Conservation (phyloP, 441 rosid genomes). For the Geranium incanum region DNA sequence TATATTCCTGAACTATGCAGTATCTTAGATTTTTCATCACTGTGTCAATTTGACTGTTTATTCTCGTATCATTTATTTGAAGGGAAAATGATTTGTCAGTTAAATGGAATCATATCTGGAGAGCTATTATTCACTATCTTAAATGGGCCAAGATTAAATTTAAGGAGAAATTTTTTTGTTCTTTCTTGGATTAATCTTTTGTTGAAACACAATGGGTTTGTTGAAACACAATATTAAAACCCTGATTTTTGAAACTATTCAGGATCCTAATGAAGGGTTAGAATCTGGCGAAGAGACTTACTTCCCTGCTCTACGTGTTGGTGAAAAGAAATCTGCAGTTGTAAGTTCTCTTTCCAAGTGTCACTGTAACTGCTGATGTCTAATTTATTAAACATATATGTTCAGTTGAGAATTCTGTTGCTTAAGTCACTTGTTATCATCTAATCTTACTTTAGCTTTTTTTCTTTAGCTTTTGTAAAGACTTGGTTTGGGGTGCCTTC, state of each 20-base stretch:
- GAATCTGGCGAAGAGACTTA: slow-evolving; percentile 83
- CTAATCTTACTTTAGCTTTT: too few species aligned
- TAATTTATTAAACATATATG: slow-evolving; percentile 7
- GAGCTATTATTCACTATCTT: neutral
- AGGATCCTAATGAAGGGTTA: slow-evolving; percentile 52
- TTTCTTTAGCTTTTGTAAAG: too few species aligned
- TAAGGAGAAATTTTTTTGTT: too few species aligned
- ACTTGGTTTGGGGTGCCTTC: too few species aligned
- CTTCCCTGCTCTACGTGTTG: slow-evolving; percentile 73
- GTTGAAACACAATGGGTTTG: too few species aligned
- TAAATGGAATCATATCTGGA: neutral
- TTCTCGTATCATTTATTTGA: neutral
- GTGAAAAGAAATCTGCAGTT: slow-evolving; percentile 65
- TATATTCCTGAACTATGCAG: too few species aligned
- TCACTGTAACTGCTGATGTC: slow-evolving; percentile 8
- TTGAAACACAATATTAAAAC: neutral
- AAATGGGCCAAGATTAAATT: neutral
- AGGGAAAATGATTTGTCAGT: neutral
- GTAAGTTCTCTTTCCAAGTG: slow-evolving; percentile 36
- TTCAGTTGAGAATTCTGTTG: neutral
- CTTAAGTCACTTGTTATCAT: neutral
- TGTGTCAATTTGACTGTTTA: neutral
- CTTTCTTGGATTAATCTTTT: too few species aligned
- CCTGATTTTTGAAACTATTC: slow-evolving; percentile 22
- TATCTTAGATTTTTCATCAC: too few species aligned